Conservation (phyloP, 805 yeast species). For the Ogataea nitratoaversa region DNA sequence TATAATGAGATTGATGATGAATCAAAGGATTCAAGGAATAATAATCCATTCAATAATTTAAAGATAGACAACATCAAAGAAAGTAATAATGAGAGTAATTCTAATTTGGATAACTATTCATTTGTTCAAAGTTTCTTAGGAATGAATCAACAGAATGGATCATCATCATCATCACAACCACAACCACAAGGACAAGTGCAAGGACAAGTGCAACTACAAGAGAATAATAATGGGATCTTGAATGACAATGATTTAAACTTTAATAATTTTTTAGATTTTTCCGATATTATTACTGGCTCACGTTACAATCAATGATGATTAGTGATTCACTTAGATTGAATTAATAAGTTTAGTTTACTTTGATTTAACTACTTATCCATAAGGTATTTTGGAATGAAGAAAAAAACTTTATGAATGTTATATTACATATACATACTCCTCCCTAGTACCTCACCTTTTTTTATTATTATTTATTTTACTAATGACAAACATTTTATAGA, state of each 20-base stretch:
- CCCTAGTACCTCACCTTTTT: no score
- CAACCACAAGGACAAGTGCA: not conserved
- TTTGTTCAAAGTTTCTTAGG: constrained; percentile 1
- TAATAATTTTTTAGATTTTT: not conserved
- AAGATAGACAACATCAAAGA: constrained; percentile 1
- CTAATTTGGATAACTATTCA: constrained; percentile 2
- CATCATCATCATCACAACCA: not conserved
- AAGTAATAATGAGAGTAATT: no score
- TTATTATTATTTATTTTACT: no score
- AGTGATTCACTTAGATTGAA: no score
- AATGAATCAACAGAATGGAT: not conserved
- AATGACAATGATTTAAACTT: not conserved
- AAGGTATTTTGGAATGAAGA: no score
- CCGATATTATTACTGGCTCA: not conserved
- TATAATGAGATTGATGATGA: not conserved
- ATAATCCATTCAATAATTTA: not conserved
- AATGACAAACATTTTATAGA: no score
- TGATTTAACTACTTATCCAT: not conserved
- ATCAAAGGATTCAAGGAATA: not conserved
- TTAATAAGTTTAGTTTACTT: not conserved
- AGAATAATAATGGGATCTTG: not conserved
- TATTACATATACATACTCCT: no score
- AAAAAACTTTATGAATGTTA: no score
- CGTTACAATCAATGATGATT: not conserved
- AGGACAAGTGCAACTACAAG: not conserved